Conservation (phyloP, 768 basidiomycete species). For the Leccinum aurantiacum region DNA sequence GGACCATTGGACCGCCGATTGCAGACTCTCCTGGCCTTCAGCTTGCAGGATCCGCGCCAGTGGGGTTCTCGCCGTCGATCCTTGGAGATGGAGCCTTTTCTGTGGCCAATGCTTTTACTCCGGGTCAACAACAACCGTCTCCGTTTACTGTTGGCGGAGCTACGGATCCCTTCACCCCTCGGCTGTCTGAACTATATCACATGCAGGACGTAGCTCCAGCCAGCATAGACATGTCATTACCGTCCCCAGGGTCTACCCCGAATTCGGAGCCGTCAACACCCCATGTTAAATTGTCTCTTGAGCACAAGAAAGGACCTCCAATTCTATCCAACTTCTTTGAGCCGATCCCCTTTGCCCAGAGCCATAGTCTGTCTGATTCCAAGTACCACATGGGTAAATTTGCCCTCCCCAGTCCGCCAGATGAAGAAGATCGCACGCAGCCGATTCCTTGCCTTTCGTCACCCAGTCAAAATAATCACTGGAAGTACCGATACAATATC, state of each 20-base stretch:
- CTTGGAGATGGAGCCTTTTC: slow-evolving; percentile 32
- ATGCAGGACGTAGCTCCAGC: slow-evolving; percentile 29
- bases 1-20: slow-evolving; percentile 17
- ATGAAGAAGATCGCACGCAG: slow-evolving; percentile 43
- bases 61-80: slow-evolving; percentile 35
- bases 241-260: slow-evolving; percentile 54
- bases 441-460: slow-evolving; percentile 22
- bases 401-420: slow-evolving; percentile 60
- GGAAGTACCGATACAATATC: slow-evolving; percentile 55
- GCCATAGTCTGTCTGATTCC: slow-evolving; percentile 62
- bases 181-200: slow-evolving; percentile 22
- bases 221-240: slow-evolving; percentile 44
- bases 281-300: slow-evolving; percentile 45
- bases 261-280: slow-evolving; percentile 54
- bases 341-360: slow-evolving; percentile 70
- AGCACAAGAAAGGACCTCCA: slow-evolving; percentile 17
- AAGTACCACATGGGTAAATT: slow-evolving; percentile 80
- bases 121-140: slow-evolving; percentile 30
- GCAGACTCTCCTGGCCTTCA: slow-evolving; percentile 29
- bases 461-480: slow-evolving; percentile 33
- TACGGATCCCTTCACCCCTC: slow-evolving; percentile 22
- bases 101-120: slow-evolving; percentile 18
- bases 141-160: slow-evolving; percentile 31
- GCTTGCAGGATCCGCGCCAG: slow-evolving; percentile 34
- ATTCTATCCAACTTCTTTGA: slow-evolving; percentile 49